Base-by-base conservation (phyloP, 2,329 filamentous ascomycete genomes). In the Xylariaceae sp. region DNA sequence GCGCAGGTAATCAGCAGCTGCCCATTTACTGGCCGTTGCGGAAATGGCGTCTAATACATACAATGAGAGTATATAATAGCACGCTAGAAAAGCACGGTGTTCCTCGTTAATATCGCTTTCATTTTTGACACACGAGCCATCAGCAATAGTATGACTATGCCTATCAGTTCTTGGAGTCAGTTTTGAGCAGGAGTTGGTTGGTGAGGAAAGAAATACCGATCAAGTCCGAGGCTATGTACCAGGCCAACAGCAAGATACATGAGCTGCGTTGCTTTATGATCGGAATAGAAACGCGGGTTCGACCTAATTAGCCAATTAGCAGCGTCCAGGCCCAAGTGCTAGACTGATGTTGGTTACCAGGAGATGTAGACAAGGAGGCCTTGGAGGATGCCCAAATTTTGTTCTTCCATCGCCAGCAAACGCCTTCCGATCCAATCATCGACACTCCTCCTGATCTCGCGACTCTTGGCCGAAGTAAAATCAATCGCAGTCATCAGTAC, bases 291-390 rank as follows among this genome's bases (percentile, higher is more conserved):
- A 19, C 69, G 65, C 13, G 66, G 59, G 37, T 70, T 69, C 15
- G 67, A 67, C 72, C 72, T 74, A 18, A 0, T 16, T 2, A 44
- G 15, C 19, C 5, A 9, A 46, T 60, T 18, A 56, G 44, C 30
- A 18, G 29, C 7, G 5, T 7, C 3, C 12, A 15, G 13, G 16
- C 16, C 10, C 7, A 2, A 5, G 8, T n/a, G 13, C 5, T 7
- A 5, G 22, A 26, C 22, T 26, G 12, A 15, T 37, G 65, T 47
- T 66, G 78, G 65, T 48, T 66, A 78, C 77, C 77, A 79, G 19
- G 74, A 70, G 50, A 78, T 65, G 39, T 71, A 70, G 41, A 77
- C 67, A 7, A 79, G 56, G 8, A 78, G 63, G 0, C 76, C 77
- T 60, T 79, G 76, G 1, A 79, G 67, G 2, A 76, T 61, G 51